Evolutionary conservation across 108 stramenopile genomes (phyloP).

Genomic region (Pseudonitzschia pungens): DNA sequence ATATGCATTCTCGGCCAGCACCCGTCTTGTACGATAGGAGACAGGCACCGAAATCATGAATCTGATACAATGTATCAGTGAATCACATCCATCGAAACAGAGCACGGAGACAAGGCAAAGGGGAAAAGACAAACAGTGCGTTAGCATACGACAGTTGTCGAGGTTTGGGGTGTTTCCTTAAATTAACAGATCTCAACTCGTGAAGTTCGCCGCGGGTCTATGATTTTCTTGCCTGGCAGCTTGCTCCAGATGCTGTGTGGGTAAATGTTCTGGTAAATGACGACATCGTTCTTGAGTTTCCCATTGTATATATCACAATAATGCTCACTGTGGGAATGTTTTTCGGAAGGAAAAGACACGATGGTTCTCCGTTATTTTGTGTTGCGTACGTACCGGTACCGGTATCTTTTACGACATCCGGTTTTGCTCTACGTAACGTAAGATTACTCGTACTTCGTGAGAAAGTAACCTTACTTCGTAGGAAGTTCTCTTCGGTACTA

Average conservation of each 20-base stretch:
- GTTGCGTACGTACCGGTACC: too few species aligned
- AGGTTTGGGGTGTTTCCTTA: background rate
- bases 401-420: too few species aligned
- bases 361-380: too few species aligned
- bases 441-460: too few species aligned
- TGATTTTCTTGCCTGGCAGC: slow-evolving; percentile 13
- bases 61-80: slow-evolving; percentile 9
- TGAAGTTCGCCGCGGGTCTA: background rate
- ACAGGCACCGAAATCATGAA: slow-evolving; percentile 73
- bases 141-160: background rate
- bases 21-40: slow-evolving; percentile 51
- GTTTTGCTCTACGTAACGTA: too few species aligned
- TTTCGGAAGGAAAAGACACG: too few species aligned
- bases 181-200: background rate
- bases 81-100: background rate
- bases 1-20: slow-evolving; percentile 49
- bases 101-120: background rate
- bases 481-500: too few species aligned
- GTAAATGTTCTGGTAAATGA: slow-evolving; percentile 27
- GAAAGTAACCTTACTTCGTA: too few species aligned
- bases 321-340: too few species aligned
- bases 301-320: background rate
- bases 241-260: slow-evolving; percentile 33
- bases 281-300: background rate
- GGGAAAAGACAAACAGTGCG: background rate